A percentile compares a stretch with the other conserved stretches of the same genome.
Evolutionary conservation across 257 asterid genomes (phyloP).

Genomic region (Przewalskia tangutica): DNA sequence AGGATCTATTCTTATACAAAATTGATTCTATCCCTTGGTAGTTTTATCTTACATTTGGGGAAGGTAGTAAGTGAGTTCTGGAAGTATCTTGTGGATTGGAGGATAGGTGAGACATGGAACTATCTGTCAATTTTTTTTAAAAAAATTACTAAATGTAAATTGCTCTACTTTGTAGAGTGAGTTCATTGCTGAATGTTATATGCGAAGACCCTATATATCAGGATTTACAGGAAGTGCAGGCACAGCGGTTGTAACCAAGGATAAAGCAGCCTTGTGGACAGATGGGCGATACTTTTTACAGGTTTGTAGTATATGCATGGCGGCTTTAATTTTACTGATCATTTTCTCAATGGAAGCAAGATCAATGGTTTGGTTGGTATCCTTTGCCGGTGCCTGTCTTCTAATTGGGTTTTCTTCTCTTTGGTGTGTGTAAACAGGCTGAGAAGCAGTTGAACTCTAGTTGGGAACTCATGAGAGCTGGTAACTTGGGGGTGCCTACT

Average conservation of each 20-base stretch:
- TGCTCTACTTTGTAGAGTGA: conserved; percentile 58
- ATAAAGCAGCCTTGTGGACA: conserved; percentile 96
- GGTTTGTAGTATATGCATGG: conserved; percentile 28
- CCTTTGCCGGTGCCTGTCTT: background rate
- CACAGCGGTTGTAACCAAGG: conserved; percentile 91
- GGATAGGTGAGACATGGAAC: background rate
- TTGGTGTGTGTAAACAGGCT: conserved; percentile 40
- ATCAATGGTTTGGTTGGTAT: background rate
- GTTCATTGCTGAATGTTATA: conserved; percentile 87
- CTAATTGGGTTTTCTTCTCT: background rate
- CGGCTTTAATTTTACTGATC: background rate
- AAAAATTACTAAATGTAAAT: conserved; percentile 5
- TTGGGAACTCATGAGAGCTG: conserved; percentile 93
- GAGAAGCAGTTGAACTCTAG: conserved; percentile 72
- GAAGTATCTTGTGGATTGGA: background rate
- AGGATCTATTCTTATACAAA: background rate
- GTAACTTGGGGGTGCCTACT: conserved; percentile 79
- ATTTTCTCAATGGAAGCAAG: background rate
- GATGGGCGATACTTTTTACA: conserved; percentile 95
- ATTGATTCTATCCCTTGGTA: background rate
- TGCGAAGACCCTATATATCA: conserved; percentile 82
- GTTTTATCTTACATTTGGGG: background rate
- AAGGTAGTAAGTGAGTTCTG: background rate
- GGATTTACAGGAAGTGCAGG: conserved; percentile 99
- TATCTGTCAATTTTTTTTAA: background rate